phyloP scores from a whole-genome alignment of 768 basidiomycete genomes.

The Pilatotrama ljubarskyi region DNA sequence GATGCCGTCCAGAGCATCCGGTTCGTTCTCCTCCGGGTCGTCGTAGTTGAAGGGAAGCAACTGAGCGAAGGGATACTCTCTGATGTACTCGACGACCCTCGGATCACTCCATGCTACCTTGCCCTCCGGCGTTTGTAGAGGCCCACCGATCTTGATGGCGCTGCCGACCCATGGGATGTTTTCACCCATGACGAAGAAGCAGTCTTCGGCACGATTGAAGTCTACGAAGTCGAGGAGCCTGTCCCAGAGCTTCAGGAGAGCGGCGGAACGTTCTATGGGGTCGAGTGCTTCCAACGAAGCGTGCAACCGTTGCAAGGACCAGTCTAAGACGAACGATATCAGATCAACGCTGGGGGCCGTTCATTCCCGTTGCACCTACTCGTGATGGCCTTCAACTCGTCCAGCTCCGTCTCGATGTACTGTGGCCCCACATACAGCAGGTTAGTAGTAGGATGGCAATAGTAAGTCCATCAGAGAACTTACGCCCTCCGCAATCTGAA shows the following conservation, averaged over 20 bases:
- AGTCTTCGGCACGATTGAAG: neutral
- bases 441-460: no score
- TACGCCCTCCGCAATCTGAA: neutral
- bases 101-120: neutral
- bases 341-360: neutral
- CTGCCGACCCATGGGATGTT: neutral
- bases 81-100: neutral
- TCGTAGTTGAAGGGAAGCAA: neutral
- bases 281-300: neutral
- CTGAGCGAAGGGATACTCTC: neutral
- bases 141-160: neutral
- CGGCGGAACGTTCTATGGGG: neutral
- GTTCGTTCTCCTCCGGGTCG: neutral
- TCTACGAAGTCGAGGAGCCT: neutral
- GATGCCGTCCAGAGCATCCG: neutral
- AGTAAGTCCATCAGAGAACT: neutral
- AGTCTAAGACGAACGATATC: neutral
- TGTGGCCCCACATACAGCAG: neutral
- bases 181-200: neutral
- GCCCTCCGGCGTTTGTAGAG: neutral
- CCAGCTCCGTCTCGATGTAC: neutral
- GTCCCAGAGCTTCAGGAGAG: constrained; percentile 1
- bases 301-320: neutral
- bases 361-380: no score
- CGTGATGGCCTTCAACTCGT: neutral